These are phyloP conservation scores for Starmerella stigmatis DNA, from an alignment of 805 yeast genomes.

Conservation along the genomic window DNA sequence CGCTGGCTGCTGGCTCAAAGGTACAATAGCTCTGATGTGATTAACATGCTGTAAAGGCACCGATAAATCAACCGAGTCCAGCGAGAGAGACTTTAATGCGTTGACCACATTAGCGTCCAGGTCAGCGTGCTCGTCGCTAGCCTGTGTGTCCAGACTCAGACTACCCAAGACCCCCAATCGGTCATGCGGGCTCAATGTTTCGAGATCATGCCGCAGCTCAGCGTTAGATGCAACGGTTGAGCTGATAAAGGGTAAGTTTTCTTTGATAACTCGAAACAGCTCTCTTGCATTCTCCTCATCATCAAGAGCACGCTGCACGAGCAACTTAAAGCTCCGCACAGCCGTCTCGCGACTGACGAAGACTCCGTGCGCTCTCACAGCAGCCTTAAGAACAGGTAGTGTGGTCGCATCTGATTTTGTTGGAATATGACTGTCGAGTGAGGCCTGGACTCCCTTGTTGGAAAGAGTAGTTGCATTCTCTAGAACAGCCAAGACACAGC, in stretches of 20 bases:
- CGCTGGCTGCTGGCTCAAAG: not conserved
- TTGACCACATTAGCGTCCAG: not conserved
- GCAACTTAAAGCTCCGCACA: not conserved
- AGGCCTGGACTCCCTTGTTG: constrained; percentile 1
- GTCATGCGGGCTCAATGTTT: constrained; percentile 10
- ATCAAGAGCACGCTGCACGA: constrained; percentile 8
- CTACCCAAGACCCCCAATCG: constrained; percentile 2
- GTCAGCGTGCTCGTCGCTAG: not conserved
- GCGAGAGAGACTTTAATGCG: not conserved
- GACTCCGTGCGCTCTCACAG: constrained; percentile 11
- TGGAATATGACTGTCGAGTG: constrained; percentile 4
- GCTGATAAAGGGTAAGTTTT: not conserved
- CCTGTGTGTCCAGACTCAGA: not conserved
- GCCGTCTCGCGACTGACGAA: constrained; percentile 14
- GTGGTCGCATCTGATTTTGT: not conserved
- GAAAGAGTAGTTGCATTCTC: constrained; percentile 8
- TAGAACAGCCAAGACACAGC: constrained; percentile 7
- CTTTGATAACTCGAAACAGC: constrained; percentile 10
- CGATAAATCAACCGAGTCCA: constrained; percentile 4
- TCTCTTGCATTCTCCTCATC: not conserved
- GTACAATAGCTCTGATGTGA: constrained; percentile 9
- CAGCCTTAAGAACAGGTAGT: constrained; percentile 7
- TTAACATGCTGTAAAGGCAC: constrained; percentile 2
- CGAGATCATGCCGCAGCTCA: not conserved
- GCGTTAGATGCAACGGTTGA: not conserved